Evolutionary conservation across 768 basidiomycete species (phyloP).

Genomic region (Suillus luteus): DNA sequence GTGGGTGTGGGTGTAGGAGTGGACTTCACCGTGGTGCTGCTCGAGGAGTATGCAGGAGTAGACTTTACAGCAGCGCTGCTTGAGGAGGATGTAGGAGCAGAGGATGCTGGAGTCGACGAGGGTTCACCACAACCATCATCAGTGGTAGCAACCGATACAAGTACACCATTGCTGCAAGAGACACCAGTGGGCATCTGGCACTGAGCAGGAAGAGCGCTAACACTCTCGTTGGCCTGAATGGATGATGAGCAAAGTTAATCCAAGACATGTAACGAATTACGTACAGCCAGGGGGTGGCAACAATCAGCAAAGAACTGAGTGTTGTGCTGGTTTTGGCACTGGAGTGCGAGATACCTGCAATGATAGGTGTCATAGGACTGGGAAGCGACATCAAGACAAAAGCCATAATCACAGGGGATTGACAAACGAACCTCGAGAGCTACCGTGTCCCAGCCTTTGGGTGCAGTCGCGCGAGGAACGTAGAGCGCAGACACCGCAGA

Average conservation of each 20-base stretch:
- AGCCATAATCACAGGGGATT: slow-evolving; percentile 9
- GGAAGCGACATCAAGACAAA: slow-evolving; percentile 8
- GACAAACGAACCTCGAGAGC: slow-evolving; percentile 44
- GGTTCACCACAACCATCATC: slow-evolving; percentile 36
- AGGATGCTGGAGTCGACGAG: slow-evolving; percentile 20
- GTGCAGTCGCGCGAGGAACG: slow-evolving; percentile 39
- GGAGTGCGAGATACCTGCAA: slow-evolving; percentile 59
- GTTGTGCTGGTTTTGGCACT: slow-evolving; percentile 49
- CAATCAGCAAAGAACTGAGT: slow-evolving; percentile 64
- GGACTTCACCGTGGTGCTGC: neutral
- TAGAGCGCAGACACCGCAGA: slow-evolving; percentile 36
- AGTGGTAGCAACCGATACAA: slow-evolving; percentile 24
- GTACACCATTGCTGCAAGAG: slow-evolving; percentile 22
- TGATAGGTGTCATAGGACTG: slow-evolving; percentile 61
- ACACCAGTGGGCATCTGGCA: slow-evolving; percentile 48
- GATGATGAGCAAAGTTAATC: slow-evolving; percentile 7
- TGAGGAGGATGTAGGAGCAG: slow-evolving; percentile 17
- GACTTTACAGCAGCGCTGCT: neutral
- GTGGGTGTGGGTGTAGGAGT: neutral
- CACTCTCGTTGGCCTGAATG: slow-evolving; percentile 51
- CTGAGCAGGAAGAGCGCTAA: slow-evolving; percentile 48
- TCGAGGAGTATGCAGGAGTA: slow-evolving; percentile 17
- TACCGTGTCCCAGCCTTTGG: slow-evolving; percentile 44
- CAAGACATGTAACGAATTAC: slow-evolving; percentile 7
- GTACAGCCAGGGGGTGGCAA: slow-evolving; percentile 70